phyloP scores from a whole-genome alignment of 176 grass and related monocot species.

The Carex parvula region DNA sequence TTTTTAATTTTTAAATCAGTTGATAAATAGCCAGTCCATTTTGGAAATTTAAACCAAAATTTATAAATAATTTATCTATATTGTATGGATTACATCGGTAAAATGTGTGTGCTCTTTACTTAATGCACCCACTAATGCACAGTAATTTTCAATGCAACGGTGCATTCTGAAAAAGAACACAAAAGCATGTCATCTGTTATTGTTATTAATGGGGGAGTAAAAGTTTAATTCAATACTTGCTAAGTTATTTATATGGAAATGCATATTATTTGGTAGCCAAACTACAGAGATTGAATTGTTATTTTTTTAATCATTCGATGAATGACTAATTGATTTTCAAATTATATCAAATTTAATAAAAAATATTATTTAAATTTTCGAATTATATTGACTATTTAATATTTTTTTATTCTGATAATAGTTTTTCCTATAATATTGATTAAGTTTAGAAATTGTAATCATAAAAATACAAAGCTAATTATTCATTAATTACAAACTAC shows the following conservation, averaged over 20 bases:
- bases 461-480: too few relatives aligned
- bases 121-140: constrained; percentile 9
- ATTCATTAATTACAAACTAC: too few relatives aligned
- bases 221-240: background rate
- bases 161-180: background rate
- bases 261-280: background rate
- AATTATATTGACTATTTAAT: too few relatives aligned
- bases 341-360: too few relatives aligned
- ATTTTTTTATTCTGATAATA: too few relatives aligned
- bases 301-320: background rate
- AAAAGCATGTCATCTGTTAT: background rate
- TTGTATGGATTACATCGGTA: background rate
- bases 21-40: too few relatives aligned
- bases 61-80: too few relatives aligned
- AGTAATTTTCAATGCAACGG: background rate
- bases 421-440: too few relatives aligned
- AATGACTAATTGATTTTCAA: too few relatives aligned
- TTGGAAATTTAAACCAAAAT: too few relatives aligned
- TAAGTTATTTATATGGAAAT: background rate
- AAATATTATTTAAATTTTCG: too few relatives aligned
- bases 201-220: background rate
- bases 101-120: constrained; percentile 11
- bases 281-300: background rate
- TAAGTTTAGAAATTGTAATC: too few relatives aligned
- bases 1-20: background rate